Evolutionary conservation across 192 early-diverging fungal genomes (phyloP), one percentile per base, ranked within the genome.

Genomic region (Coemansia sp.): DNA sequence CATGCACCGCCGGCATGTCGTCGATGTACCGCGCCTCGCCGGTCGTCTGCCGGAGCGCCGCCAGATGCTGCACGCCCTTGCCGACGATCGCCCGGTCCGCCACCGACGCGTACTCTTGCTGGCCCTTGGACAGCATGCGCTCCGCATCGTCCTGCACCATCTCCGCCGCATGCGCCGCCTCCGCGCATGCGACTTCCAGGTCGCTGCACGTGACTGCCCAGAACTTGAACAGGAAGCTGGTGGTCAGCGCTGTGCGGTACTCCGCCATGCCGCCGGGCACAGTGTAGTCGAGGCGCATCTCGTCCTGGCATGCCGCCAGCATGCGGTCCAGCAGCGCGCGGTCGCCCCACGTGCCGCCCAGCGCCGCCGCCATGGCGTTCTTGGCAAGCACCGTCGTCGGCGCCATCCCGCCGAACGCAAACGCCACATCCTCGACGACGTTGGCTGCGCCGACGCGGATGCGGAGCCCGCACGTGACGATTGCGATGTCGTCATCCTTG

Each of bases 401-500:
- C 60, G 87, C 89, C 87, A 93, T 89, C 25, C 93, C 93, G 65
- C 92, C 93, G 71, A 85, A 93, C 19, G 86, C 89, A 65, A 92
- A 89, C 22, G 76, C 67, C 17, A 83, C 87, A 14, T 91, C 85
- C 29, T 66, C 40, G 34, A 90, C 82, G 2, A 65, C 67, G 54
- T 76, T 73, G 8, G 77, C 74, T 11, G 62, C 38, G 40, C 86
- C 83, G 4, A 93, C 69, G 14, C 63, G 61, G 11, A 92, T 83
- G 17, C 85, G 74, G 20, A 93, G 74, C 3, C 85, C 89, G 52
- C 90, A 86, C 23, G 91, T 94, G 57, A 91, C 92, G 69, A 94
- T 94, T 14, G 93, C 90, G 63, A 94, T 93, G 70, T 93, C 91
- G 70, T 93, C 92, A 74, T 92, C 89, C 75, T 88, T 88, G 73